Base-by-base conservation (phyloP, 1,284 basidiomycete genomes). In the Erythrobasidium hasegawianum region DNA sequence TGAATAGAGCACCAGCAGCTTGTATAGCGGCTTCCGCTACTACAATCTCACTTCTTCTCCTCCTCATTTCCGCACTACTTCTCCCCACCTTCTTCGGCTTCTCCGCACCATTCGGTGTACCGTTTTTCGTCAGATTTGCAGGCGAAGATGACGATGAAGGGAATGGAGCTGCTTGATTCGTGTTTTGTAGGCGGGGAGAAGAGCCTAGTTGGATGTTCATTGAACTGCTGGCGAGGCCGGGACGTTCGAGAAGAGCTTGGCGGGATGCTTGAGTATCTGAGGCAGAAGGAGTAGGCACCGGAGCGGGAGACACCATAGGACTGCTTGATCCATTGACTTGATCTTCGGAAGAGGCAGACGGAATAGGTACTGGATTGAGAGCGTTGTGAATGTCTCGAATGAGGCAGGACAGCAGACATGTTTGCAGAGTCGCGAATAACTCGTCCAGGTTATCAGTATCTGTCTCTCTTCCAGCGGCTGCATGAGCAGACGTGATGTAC, bases 1-100 rank as follows among this genome's bases (percentile, higher is more conserved):
- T 27, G 14, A 65, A 29, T 14, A 65, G 29, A 9, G 62, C 54
- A 5, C 62, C 62, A 16, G 54, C 45, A 39, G 55, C 55, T 45
- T 65, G 62, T 41, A 65, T 27, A 22, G 62, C 62, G 41, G 62
- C 62, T 52, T 65, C 62, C 16, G 56, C 62, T 10, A 65, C 45
- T n/a, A 49, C 47, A 47, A 65, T 40, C 54, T 65, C 62, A 16
- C 54, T 65, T 20, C 62, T 57, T 29, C 62, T 33, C 27, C 62
- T 33, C 41, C 62, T 26, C 62, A 65, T 65, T 29, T 65, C 62
- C 8, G 41, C 45, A 9, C 55, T 57, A 50, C 55, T 58, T 38
- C 62, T 57, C 9, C 62, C 62, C 1, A 58, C 26, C 14, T 55
- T 20, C 24, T 57, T 65, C 14, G 62, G 62, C 33, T 40, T n/a